These are phyloP conservation scores for Aeminium ludgeri DNA, from an alignment of 495 filamentous ascomycete genomes.

Conservation along the genomic window DNA sequence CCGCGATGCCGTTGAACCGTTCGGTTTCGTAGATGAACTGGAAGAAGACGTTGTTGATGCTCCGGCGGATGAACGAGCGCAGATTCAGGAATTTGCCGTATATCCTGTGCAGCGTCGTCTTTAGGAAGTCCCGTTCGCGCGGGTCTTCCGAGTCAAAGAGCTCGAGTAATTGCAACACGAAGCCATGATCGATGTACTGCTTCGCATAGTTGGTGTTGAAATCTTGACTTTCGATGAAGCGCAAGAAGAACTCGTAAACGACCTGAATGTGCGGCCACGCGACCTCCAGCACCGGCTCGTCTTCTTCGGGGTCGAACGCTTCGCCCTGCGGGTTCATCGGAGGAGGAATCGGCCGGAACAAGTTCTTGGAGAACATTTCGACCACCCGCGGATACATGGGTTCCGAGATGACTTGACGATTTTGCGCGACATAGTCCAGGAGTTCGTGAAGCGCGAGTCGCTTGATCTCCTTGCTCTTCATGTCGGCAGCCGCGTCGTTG, in stretches of 20 bases:
- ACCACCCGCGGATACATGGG: constrained; percentile 98
- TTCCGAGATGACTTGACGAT: constrained; percentile 94
- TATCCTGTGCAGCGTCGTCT: constrained; percentile 94
- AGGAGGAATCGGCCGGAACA: constrained; percentile 92
- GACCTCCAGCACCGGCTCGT: constrained; percentile 94
- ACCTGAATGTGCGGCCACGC: constrained; percentile 99
- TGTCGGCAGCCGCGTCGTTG: constrained; percentile 93
- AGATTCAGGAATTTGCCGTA: constrained; percentile 99
- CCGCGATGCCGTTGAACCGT: constrained; percentile 94
- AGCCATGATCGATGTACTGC: constrained; percentile 92
- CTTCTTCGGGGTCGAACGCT: constrained; percentile 96
- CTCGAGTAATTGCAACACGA: constrained; percentile 92
- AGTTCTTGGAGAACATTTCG: constrained; percentile 98
- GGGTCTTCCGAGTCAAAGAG: constrained; percentile 98
- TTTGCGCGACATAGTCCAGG: constrained; percentile 95
- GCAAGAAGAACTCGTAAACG: constrained; percentile 96
- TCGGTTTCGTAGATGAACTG: constrained; percentile 99
- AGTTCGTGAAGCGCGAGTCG: constrained; percentile 89
- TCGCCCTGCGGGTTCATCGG: constrained; percentile 96
- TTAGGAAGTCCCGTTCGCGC: constrained; percentile 90
- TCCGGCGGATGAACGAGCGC: constrained; percentile 88
- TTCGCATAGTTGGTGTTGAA: constrained; percentile 99
- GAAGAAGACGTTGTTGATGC: constrained; percentile 99
- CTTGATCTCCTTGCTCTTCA: constrained; percentile 99
- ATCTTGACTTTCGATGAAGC: constrained; percentile 98